Conservation (phyloP, 2,329 filamentous ascomycete genomes). For the Fusarium sp. region DNA sequence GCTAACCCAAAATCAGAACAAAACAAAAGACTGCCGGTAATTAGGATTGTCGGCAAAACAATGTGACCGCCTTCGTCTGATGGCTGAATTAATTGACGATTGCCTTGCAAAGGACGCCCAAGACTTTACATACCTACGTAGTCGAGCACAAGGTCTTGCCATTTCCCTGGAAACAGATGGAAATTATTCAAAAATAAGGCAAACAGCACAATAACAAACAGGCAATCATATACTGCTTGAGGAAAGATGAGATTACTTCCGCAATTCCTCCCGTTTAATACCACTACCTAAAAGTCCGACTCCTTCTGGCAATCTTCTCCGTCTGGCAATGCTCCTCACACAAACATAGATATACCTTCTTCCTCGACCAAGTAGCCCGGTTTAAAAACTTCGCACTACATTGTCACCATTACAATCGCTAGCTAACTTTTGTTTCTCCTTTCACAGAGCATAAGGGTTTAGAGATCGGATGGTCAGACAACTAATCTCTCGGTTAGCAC, state of each 20-base stretch:
- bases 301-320: constrained; percentile 32
- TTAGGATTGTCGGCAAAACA: neutral
- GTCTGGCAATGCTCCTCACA: constrained; percentile 17
- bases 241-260: constrained; percentile 40
- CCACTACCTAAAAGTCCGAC: constrained; percentile 27
- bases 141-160: neutral
- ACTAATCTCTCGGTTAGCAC: constrained; percentile 57
- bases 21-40: neutral
- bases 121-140: neutral
- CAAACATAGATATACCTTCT: constrained; percentile 19
- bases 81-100: neutral
- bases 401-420: constrained; percentile 19
- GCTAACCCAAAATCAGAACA: neutral
- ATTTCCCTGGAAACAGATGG: neutral
- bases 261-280: constrained; percentile 18
- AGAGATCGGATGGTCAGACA: constrained; percentile 86
- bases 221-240: constrained; percentile 12
- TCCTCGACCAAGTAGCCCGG: constrained; percentile 18
- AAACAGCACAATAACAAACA: constrained; percentile 2
- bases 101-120: neutral
- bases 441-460: constrained; percentile 78
- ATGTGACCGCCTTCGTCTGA: neutral
- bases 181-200: neutral
- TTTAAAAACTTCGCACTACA: constrained; percentile 18
- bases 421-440: constrained; percentile 25